These are phyloP conservation scores for Ophiostoma sp. DNA, from an alignment of 2,329 filamentous ascomycete species.

Conservation along the genomic window DNA sequence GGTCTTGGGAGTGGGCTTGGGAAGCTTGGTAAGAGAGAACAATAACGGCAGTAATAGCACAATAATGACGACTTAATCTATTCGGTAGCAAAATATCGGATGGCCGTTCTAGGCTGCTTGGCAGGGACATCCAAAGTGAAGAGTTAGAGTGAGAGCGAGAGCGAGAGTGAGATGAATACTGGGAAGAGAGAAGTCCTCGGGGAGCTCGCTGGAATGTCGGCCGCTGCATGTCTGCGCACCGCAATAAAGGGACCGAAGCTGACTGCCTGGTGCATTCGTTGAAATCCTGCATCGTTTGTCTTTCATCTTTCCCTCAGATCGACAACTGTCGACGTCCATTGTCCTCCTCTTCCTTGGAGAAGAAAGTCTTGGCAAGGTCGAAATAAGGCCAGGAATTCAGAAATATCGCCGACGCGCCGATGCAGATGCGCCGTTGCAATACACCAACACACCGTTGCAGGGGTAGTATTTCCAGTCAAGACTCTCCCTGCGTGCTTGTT, in stretches of 20 bases:
- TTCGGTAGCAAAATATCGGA: neutral
- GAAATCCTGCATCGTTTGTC: neutral
- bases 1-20: neutral
- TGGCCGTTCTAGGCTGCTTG: neutral
- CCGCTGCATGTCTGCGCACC: neutral
- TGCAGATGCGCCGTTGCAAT: neutral
- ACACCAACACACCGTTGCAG: neutral
- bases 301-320: neutral
- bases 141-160: neutral
- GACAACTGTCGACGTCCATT: neutral
- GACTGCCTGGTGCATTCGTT: neutral
- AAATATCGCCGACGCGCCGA: neutral
- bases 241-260: constrained; percentile 1
- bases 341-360: neutral
- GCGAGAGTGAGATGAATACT: too few species aligned
- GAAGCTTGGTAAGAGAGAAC: neutral
- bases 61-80: neutral
- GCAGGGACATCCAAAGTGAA: neutral
- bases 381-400: neutral
- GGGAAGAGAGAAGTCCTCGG: neutral
- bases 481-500: neutral
- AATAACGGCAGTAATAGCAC: neutral
- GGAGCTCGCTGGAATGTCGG: neutral
- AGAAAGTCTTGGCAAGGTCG: neutral
- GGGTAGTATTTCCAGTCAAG: neutral